Base-by-base conservation (phyloP, 2,329 filamentous ascomycete genomes). In the Diaporthe citri region DNA sequence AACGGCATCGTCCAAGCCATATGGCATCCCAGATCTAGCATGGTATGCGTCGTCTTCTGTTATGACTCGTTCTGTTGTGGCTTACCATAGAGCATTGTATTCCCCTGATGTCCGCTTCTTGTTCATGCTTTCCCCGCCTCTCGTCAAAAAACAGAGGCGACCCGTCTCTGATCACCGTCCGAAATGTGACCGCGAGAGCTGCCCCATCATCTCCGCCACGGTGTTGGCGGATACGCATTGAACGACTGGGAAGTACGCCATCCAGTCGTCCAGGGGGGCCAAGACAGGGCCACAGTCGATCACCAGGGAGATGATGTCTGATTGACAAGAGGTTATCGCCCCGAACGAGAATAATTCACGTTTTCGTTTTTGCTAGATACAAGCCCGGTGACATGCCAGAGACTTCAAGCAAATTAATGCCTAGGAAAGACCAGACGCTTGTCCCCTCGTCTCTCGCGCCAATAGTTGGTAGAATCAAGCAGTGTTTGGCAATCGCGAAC, bases 381-480 rank as follows among this genome's bases (percentile, higher is more conserved):
- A 4, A 51, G 46, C 46, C 20, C 51, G 13, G 13, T 55, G 25
- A 28, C 12, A 55, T 4, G 12, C 28, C 28, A 34, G 13, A 7
- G 4, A 34, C 8, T 2, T 22, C 22, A 34, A 31, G 25, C 52
- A 56, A 22, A 7, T 25, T 55, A 20, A 55, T 20, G 52, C 28
- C 52, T 9, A 20, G 52, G 52, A 56, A 56, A 56, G 15, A 56
- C 34, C 28, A 56, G 17, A 9, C 52, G 52, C 52, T 56, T 56
- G 28, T 56, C 52, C 4, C 52, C 52, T 17, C 52, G 17, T 56
- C 8, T 31, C 15, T 69, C 64, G 8, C 64, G 43, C 64, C 64
- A 69, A 51, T 69, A 51, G 25, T 69, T 52, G 31, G 64, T 69
- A n/a, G 64, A 69, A 28, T 69, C 43, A 31, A 69, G 46, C 9